Conservation (phyloP, 345 rosid genomes). For the Sisymbrium irio region DNA sequence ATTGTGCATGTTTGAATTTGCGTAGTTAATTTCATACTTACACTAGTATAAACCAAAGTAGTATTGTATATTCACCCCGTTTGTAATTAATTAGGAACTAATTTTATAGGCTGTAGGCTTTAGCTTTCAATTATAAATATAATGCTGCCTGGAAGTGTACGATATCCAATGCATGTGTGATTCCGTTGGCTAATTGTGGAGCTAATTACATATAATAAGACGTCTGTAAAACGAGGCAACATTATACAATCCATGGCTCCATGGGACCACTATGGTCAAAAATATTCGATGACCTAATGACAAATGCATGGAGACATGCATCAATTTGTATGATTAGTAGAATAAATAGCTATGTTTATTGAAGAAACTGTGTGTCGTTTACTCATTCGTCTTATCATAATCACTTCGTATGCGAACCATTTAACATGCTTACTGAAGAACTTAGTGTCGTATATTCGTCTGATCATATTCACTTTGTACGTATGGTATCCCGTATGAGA, state of each 20-base stretch:
- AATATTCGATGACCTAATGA: slow-evolving; percentile 12
- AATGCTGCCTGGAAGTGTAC: too few relatives aligned
- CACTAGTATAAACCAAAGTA: background rate
- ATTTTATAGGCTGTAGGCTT: background rate
- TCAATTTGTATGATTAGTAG: background rate
- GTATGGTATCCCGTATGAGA: background rate
- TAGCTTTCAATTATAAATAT: background rate
- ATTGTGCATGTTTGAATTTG: background rate
- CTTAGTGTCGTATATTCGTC: too few relatives aligned
- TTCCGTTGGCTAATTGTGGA: too few relatives aligned
- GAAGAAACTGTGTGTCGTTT: slow-evolving; percentile 11
- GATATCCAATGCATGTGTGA: too few relatives aligned
- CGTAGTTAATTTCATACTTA: background rate
- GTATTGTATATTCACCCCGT: background rate
- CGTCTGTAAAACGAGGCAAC: background rate
- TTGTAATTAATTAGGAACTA: background rate
- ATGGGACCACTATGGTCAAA: background rate
- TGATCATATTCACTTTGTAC: background rate
- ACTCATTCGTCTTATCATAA: background rate
- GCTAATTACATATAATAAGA: background rate
- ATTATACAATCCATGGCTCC: background rate
- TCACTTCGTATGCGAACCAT: too few relatives aligned
- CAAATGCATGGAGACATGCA: slow-evolving; percentile 13
- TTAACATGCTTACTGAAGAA: too few relatives aligned
- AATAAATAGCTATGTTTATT: background rate